A percentile compares a stretch with the other conserved stretches of the same genome.
These are phyloP conservation scores for Iris pallida DNA, from an alignment of 116 monocot genomes.

Conservation along the genomic window DNA sequence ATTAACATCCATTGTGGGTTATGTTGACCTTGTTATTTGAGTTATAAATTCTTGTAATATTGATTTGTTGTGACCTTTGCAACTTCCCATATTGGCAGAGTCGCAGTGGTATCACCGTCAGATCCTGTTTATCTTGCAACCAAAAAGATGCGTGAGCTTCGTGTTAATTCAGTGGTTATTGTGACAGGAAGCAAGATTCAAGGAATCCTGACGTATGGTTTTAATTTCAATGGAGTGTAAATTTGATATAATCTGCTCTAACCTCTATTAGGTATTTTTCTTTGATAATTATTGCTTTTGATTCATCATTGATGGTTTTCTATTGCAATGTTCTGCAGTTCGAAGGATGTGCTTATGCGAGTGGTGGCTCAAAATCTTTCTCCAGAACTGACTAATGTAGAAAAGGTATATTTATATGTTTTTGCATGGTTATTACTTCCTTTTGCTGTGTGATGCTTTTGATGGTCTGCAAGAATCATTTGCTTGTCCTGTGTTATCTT, in stretches of 20 bases:
- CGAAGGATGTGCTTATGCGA: conserved; percentile 95
- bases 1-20: neutral
- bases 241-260: conserved; percentile 4
- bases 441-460: neutral
- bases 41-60: neutral
- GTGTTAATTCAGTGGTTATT: conserved; percentile 74
- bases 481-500: no score
- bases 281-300: neutral
- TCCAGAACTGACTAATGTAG: conserved; percentile 86
- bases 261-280: neutral
- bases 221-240: neutral
- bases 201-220: conserved; percentile 83
- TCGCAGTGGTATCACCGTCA: conserved; percentile 77
- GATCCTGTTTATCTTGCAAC: conserved; percentile 86
- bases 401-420: conserved; percentile 52
- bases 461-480: no score
- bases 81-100: conserved; percentile 34
- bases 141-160: conserved; percentile 80
- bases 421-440: conserved; percentile 1
- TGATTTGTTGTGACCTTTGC: neutral
- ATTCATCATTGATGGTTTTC: conserved; percentile 1
- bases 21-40: neutral
- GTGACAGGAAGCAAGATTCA: conserved; percentile 61
- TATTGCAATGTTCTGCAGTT: conserved; percentile 39
- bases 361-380: conserved; percentile 93